These are phyloP conservation scores for Fusarium temperatum DNA, from an alignment of 2,329 filamentous ascomycete genomes.

Conservation along the genomic window DNA sequence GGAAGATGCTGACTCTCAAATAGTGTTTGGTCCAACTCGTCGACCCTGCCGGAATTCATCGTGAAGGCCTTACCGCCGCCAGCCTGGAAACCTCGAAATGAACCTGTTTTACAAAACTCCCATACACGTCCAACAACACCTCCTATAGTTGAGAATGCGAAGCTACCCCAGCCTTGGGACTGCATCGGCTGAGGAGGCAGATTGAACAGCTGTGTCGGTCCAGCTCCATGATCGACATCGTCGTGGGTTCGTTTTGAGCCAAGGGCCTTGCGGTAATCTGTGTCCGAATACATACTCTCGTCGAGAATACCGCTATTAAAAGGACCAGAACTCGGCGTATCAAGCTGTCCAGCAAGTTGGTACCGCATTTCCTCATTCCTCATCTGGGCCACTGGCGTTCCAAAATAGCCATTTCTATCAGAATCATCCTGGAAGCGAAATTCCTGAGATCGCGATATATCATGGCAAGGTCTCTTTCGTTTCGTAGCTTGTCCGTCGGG, in stretches of 20 bases:
- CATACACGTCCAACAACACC: slow-evolving; percentile 80
- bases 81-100: slow-evolving; percentile 86
- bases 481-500: slow-evolving; percentile 48
- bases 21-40: slow-evolving; percentile 33
- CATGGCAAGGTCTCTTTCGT: slow-evolving; percentile 56
- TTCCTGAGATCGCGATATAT: slow-evolving; percentile 41
- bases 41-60: slow-evolving; percentile 48
- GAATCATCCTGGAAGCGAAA: slow-evolving; percentile 31
- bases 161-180: slow-evolving; percentile 61
- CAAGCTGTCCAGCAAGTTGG: slow-evolving; percentile 63
- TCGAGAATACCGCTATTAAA: slow-evolving; percentile 52
- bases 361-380: slow-evolving; percentile 48
- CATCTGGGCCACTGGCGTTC: slow-evolving; percentile 28
- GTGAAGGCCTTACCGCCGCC: slow-evolving; percentile 81
- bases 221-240: slow-evolving; percentile 48
- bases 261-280: slow-evolving; percentile 63
- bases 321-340: slow-evolving; percentile 53
- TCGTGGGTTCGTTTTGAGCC: slow-evolving; percentile 56
- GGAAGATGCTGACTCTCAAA: slow-evolving; percentile 40
- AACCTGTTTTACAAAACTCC: slow-evolving; percentile 79
- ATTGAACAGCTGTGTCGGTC: slow-evolving; percentile 47
- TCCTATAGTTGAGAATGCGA: slow-evolving; percentile 70
- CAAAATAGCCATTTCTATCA: slow-evolving; percentile 35
- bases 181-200: slow-evolving; percentile 44
- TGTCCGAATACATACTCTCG: slow-evolving; percentile 66